A percentile compares a stretch with the other conserved stretches of the same genome.
These are phyloP conservation scores for Russula ochroleuca DNA, from an alignment of 768 basidiomycete genomes.

Conservation along the genomic window DNA sequence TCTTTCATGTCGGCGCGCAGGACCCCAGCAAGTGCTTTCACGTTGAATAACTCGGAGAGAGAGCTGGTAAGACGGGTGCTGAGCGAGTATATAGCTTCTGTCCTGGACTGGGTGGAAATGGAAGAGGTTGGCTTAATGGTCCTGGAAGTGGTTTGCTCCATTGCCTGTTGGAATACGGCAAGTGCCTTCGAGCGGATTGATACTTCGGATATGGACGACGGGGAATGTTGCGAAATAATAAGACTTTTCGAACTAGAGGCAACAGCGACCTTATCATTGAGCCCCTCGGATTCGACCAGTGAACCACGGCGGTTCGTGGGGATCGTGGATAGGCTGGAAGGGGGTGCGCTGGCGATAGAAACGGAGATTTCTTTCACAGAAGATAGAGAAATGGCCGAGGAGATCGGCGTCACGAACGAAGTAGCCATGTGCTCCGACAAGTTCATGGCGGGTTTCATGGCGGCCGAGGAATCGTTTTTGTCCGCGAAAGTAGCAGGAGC, in stretches of 20 bases:
- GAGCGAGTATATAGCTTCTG: conserved; percentile 33
- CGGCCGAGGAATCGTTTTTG: conserved; percentile 9
- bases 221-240: conserved; percentile 13
- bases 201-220: conserved; percentile 22
- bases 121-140: conserved; percentile 8
- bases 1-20: conserved; percentile 53
- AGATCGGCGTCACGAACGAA: conserved; percentile 17
- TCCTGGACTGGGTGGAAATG: conserved; percentile 1
- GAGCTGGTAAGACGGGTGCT: conserved; percentile 44
- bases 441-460: conserved; percentile 24
- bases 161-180: conserved; percentile 16
- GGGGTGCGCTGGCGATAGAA: conserved; percentile 9
- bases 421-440: conserved; percentile 8
- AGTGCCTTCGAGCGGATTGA: conserved; percentile 24
- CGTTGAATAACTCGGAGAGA: conserved; percentile 48
- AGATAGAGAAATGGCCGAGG: conserved; percentile 22
- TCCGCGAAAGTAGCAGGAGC: conserved; percentile 33
- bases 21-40: conserved; percentile 39
- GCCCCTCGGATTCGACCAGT: not conserved
- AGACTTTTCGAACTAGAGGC: conserved; percentile 10
- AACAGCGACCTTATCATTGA: conserved; percentile 10
- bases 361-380: conserved; percentile 20
- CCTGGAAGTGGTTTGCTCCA: not conserved
- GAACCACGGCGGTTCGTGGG: conserved; percentile 11
- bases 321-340: conserved; percentile 23